These are phyloP conservation scores for Wickerhamomyces canadensis DNA, from an alignment of 805 yeast genomes.

Conservation along the genomic window DNA sequence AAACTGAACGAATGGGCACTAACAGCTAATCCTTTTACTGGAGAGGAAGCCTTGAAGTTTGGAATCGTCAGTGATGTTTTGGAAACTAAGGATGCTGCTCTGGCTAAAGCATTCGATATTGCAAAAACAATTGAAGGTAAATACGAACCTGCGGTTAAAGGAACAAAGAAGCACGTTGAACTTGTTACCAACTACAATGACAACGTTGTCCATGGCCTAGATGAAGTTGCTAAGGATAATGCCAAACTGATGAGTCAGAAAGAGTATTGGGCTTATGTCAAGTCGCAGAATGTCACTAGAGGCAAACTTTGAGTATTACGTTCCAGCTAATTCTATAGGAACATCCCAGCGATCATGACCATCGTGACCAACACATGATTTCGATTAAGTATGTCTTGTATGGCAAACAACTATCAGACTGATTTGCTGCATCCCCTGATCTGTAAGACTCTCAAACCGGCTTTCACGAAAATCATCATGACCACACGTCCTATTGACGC, in stretches of 20 bases:
- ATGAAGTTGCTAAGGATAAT: conserved; percentile 49
- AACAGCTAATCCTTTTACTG: conserved; percentile 53
- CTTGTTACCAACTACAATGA: conserved; percentile 31
- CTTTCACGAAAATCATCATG: too few species aligned
- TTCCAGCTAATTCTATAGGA: too few species aligned
- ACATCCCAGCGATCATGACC: too few species aligned
- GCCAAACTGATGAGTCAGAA: conserved; percentile 21
- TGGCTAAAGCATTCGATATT: conserved; percentile 38
- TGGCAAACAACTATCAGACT: too few species aligned
- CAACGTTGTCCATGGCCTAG: conserved; percentile 40
- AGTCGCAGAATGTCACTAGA: conserved; percentile 5
- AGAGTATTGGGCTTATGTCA: conserved; percentile 10
- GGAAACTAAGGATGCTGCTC: conserved; percentile 42
- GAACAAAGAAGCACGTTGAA: conserved; percentile 55
- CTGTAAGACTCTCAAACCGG: too few species aligned
- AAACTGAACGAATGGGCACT: conserved; percentile 54
- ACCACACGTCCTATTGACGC: too few species aligned
- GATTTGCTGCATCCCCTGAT: too few species aligned
- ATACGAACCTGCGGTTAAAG: conserved; percentile 56
- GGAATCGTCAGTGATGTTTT: conserved; percentile 51
- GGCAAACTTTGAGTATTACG: background rate
- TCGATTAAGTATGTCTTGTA: too few species aligned
- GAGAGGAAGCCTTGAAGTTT: conserved; percentile 45
- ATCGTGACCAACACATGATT: too few species aligned
- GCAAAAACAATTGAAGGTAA: conserved; percentile 43